Percentiles rank a stretch among this genome's conserved stretches.
phyloP scores from a whole-genome alignment of 805 yeast species.

The Jamesozyma jinghongensis region DNA sequence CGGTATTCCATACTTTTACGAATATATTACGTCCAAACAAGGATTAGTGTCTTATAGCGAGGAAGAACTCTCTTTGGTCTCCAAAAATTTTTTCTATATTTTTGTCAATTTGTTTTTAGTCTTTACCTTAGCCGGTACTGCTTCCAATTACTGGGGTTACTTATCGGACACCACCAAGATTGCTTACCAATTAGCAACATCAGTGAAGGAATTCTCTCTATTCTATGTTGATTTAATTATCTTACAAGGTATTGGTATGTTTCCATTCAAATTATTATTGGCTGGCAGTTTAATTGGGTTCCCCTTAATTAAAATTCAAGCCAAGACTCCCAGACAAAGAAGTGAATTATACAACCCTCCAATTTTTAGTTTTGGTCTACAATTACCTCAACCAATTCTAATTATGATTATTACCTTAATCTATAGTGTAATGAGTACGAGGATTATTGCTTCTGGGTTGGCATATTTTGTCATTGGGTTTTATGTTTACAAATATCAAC shows the following conservation, averaged over 20 bases:
- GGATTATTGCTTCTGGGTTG: conserved; percentile 75
- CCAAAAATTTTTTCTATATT: conserved; percentile 88
- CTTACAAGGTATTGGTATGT: conserved; percentile 78
- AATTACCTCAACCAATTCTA: conserved; percentile 83
- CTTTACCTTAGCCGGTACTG: conserved; percentile 90
- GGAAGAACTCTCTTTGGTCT: conserved; percentile 80
- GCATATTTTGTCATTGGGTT: conserved; percentile 78
- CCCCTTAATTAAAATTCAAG: conserved; percentile 53
- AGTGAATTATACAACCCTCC: conserved; percentile 76
- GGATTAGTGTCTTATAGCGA: conserved; percentile 90
- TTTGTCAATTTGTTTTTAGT: conserved; percentile 90
- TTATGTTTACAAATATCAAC: conserved; percentile 83
- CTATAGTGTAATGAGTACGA: conserved; percentile 83
- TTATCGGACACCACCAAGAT: conserved; percentile 83
- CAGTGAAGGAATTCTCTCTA: conserved; percentile 67
- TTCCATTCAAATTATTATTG: conserved; percentile 78
- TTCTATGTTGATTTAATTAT: conserved; percentile 85
- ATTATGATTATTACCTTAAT: conserved; percentile 76
- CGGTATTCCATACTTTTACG: conserved; percentile 76
- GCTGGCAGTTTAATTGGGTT: conserved; percentile 70
- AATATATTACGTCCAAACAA: conserved; percentile 72
- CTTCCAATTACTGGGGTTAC: conserved; percentile 68
- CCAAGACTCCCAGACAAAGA: conserved; percentile 78
- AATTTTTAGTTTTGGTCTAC: conserved; percentile 82
- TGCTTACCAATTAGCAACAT: conserved; percentile 77